Evolutionary conservation across 805 yeast genomes (phyloP).

Genomic region (Huiozyma sinensis): DNA sequence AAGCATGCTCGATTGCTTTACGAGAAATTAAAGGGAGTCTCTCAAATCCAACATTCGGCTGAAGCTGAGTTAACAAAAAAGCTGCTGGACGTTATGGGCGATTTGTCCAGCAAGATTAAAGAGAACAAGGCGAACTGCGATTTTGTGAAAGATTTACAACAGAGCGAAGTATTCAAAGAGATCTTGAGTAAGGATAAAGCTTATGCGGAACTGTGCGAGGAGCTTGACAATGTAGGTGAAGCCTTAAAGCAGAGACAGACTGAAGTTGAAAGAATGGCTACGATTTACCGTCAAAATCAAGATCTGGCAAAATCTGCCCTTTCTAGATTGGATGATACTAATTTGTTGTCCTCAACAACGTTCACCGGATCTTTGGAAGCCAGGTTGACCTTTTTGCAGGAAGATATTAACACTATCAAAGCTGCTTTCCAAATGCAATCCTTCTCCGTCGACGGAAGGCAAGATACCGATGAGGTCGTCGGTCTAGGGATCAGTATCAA

Average conservation of each 20-base stretch:
- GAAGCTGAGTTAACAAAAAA: conserved; percentile 2
- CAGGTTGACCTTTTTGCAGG: no score
- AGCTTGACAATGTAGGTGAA: neutral
- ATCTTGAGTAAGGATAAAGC: conserved; percentile 3
- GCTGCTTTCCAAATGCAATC: no score
- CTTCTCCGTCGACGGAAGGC: no score
- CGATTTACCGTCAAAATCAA: neutral
- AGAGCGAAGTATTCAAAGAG: neutral
- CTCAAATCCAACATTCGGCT: conserved; percentile 16
- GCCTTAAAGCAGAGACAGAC: neutral
- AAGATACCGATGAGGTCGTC: conserved; percentile 53
- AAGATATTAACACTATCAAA: no score
- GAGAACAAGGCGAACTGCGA: conserved; percentile 62
- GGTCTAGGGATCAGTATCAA: conserved; percentile 56
- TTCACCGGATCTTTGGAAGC: no score
- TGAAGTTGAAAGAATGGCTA: conserved; percentile 1
- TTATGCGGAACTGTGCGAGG: conserved; percentile 33
- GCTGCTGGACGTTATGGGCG: conserved; percentile 37
- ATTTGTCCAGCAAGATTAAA: conserved; percentile 59
- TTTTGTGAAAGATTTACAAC: conserved; percentile 32
- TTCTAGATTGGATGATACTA: neutral
- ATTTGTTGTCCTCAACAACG: no score
- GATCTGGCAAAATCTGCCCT: neutral
- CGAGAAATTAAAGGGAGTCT: conserved; percentile 1
- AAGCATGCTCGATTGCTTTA: conserved; percentile 56